These are phyloP conservation scores for Vigna angularis DNA, from an alignment of 306 rosid genomes.

Conservation along the genomic window DNA sequence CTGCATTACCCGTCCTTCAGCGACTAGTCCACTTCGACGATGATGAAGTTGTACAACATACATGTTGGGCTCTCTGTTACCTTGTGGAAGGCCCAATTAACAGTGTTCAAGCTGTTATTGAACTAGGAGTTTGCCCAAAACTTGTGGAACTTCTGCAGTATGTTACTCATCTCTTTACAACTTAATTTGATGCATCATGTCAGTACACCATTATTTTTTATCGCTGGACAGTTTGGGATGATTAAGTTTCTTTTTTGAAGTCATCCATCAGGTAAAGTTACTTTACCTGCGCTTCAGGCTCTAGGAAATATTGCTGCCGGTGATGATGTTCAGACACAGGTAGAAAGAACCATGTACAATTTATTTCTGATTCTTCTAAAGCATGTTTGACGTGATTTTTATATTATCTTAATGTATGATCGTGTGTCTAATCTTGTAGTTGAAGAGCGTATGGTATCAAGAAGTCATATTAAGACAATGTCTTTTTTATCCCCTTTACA, in stretches of 20 bases:
- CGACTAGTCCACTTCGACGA: conserved; percentile 53
- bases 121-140: conserved; percentile 59
- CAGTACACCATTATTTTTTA: background rate
- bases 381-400: background rate
- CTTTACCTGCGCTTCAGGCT: background rate
- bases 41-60: conserved; percentile 66
- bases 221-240: background rate
- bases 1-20: too few species aligned
- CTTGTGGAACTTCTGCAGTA: background rate
- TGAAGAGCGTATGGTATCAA: too few species aligned
- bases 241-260: background rate
- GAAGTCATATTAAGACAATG: too few species aligned
- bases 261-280: background rate
- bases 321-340: background rate
- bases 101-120: conserved; percentile 70
- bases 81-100: conserved; percentile 69
- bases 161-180: background rate
- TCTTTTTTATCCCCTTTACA: background rate
- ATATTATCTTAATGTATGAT: background rate
- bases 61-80: conserved; percentile 74
- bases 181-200: background rate
- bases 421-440: background rate
- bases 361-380: background rate
- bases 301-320: background rate
- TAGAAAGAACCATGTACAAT: background rate